Evolutionary conservation across 2,329 filamentous ascomycete genomes (phyloP), one percentile per base, ranked within the genome.

Genomic region (Calonectria pteridis): DNA sequence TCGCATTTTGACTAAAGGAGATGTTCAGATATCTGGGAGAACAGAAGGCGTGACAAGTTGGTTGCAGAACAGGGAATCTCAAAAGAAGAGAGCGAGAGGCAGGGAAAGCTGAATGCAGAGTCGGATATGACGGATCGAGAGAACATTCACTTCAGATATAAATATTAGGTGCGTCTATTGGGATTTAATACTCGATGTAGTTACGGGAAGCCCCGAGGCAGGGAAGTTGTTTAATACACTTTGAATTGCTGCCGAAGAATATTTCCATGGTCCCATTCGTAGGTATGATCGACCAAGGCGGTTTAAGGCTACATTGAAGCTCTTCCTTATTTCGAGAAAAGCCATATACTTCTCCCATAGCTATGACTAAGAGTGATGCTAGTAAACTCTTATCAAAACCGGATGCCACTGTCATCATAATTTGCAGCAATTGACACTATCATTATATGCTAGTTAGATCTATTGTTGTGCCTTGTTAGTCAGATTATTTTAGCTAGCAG

Each of bases 21-120:
- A 7, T 1, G 11, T 55, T 10, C 35, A 82, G 81, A 81, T 31
- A 74, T 81, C 18, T 79, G 78, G 76, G 76, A 82, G 63, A 82
- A 82, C 66, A 70, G 35, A 43, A 71, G 77, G 20, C 80, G 80
- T 3, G 77, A 70, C 10, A 77, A 67, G 69, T 53, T 80, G 13
- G 74, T 79, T 28, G 40, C 37, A 11, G 76, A 78, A 28, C 73
- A 78, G 49, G 78, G 80, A 4, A 76, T 82, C 65, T 79, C 79
- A 4, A 66, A 73, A 9, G 80, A 80, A 33, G 80, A 82, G 64
- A 78, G 75, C 33, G 53, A 73, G 14, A 58, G 73, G 2, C 75
- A 81, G 14, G 80, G 82, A n/a, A 77, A 74, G 64, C 26, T 79
- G 13, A 82, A 82, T 51, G 80, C 77, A 5, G 81, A 82, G 66